These are phyloP conservation scores for Trichophaea hybrida DNA, from an alignment of 2,329 filamentous ascomycete genomes.

Conservation along the genomic window DNA sequence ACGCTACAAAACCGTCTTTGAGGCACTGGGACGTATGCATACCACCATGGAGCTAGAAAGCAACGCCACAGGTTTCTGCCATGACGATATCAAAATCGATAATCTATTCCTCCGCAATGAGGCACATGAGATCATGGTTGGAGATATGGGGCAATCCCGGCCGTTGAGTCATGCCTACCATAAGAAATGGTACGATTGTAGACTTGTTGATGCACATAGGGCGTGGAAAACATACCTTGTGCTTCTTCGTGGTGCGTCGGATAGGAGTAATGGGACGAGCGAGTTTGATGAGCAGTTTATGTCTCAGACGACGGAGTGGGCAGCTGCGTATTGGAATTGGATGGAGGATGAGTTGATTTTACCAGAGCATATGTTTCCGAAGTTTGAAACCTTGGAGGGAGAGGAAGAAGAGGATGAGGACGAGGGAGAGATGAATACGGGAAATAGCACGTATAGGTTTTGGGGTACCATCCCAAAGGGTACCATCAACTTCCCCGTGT, in stretches of 20 bases:
- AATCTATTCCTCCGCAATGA: conserved; percentile 2
- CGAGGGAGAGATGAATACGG: no score
- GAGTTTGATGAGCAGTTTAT: neutral
- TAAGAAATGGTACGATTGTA: neutral
- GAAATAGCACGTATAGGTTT: neutral
- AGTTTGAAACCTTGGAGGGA: neutral
- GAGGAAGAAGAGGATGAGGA: neutral
- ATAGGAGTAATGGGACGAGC: neutral
- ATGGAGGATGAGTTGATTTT: neutral
- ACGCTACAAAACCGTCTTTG: neutral
- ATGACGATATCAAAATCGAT: conserved; percentile 6
- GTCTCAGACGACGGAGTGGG: neutral
- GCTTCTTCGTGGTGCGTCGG: neutral
- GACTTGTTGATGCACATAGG: conserved; percentile 2
- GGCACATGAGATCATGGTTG: neutral
- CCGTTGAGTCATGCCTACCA: neutral
- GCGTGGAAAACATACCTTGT: neutral
- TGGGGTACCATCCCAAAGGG: neutral
- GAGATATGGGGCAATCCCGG: conserved; percentile 2
- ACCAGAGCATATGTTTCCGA: neutral
- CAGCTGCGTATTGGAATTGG: conserved; percentile 1
- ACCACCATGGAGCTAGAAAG: neutral
- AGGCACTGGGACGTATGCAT: neutral
- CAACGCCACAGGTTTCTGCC: conserved; percentile 2
- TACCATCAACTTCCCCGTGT: neutral